Evolutionary conservation across 768 basidiomycete species (phyloP), one percentile per base, ranked within the genome.

Genomic region (Tricholomella constricta): DNA sequence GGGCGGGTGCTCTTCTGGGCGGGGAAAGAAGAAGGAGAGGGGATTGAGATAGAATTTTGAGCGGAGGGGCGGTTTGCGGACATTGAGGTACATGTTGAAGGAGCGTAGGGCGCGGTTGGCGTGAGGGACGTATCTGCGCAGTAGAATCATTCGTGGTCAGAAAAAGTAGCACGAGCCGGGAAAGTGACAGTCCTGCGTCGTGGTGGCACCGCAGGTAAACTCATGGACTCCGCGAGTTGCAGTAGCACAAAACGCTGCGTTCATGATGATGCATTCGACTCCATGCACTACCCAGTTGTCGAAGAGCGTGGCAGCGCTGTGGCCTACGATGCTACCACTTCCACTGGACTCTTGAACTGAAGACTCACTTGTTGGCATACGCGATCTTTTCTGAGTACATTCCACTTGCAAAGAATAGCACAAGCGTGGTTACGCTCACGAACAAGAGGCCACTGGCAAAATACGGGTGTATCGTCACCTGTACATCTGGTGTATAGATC

Each of bases 51-150:
- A 62, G 56, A 84, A 70, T 62, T 81, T 84, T 10, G 87, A 83
- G 27, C 81, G 78, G 14, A 90, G 72, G 0, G 92, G 83, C 2
- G 86, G 87, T 59, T 85, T 83, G 36, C 94, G 88, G 62, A 96
- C 90, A 73, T 99, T 99, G 60, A 99, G 80, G 64, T 92, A 91
- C 86, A 99, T 95, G 69, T 99, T 99, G 69, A 98, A 88, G 17
- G 88, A 89, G 15, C 96, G 84, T 12, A 99, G 78, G 0, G 94
- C 86, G 41, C 87, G 83, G 69, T 98, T 99, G 7, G 95, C 93
- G 61, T 98, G 95, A 1, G 94, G 94, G 23, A 98, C 91, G 65
- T 98, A 99, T 74, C 96, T 98, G 66, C 52, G 19, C n/a, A 19
- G 2, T 3, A 12, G 27, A 10, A 40, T n/a, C n/a, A 15, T 34